These are phyloP conservation scores for Aspergillus wentii DNA, from an alignment of 495 filamentous ascomycete genomes.

Conservation along the genomic window DNA sequence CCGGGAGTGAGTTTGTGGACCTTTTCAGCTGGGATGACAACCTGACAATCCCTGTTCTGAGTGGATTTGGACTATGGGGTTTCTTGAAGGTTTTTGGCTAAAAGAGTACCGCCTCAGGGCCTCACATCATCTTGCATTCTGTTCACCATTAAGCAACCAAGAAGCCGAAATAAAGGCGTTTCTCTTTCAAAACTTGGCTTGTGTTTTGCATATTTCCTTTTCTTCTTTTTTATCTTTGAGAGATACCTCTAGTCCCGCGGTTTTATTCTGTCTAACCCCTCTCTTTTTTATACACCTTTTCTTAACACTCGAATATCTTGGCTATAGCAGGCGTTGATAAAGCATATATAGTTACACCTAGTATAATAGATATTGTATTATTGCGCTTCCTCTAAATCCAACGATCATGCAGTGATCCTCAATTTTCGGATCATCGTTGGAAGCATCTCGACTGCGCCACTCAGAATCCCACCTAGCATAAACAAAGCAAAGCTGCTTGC, in stretches of 20 bases:
- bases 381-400: not conserved
- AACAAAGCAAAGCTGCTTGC: too few species aligned
- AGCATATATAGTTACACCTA: too few species aligned
- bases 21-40: constrained; percentile 95
- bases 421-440: too few species aligned
- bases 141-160: too few species aligned
- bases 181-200: constrained; percentile 2
- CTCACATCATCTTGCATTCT: too few species aligned
- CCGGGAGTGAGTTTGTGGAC: constrained; percentile 85
- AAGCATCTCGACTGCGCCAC: too few species aligned
- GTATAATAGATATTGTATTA: too few species aligned
- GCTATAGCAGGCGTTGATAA: too few species aligned
- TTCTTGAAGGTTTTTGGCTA: constrained; percentile 86
- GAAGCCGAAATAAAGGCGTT: constrained; percentile 3
- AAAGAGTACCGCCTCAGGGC: too few species aligned
- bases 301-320: constrained; percentile 1
- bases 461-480: too few species aligned
- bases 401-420: too few species aligned
- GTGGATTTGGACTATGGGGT: constrained; percentile 84
- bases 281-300: not conserved
- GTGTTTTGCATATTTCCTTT: constrained; percentile 10
- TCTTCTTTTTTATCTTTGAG: constrained; percentile 1
- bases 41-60: constrained; percentile 89
- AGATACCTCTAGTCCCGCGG: too few species aligned
- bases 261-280: not conserved